Percentiles rank a stretch among this genome's conserved stretches.
Evolutionary conservation across 2,329 filamentous ascomycete species (phyloP).

Genomic region (Tolypocladium ovalisporum): DNA sequence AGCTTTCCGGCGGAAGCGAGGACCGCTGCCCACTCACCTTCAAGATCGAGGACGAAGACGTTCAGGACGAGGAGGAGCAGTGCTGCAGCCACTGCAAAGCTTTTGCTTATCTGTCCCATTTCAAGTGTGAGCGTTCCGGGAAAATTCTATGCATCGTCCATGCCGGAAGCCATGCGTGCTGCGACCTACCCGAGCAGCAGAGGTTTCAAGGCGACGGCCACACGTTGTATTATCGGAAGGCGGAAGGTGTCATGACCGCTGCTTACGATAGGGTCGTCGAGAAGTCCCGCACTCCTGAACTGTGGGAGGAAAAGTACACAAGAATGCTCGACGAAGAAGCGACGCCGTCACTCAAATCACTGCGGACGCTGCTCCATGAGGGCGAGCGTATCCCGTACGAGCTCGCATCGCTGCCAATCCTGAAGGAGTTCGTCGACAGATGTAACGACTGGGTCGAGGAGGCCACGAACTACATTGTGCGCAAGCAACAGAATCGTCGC

Average conservation of each 20-base stretch:
- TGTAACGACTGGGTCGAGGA: constrained; percentile 98
- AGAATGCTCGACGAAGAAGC: constrained; percentile 74
- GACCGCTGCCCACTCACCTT: constrained; percentile 49
- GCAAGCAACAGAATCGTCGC: constrained; percentile 93
- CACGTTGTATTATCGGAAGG: constrained; percentile 64
- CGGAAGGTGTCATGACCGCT: constrained; percentile 55
- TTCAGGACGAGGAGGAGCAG: constrained; percentile 85
- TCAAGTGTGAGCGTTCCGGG: constrained; percentile 70
- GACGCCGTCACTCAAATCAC: constrained; percentile 72
- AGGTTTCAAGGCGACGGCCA: constrained; percentile 63
- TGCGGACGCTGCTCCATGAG: constrained; percentile 77
- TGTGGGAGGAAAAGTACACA: constrained; percentile 85
- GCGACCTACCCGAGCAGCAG: constrained; percentile 54
- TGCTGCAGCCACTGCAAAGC: constrained; percentile 91
- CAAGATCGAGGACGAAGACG: constrained; percentile 58
- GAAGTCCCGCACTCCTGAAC: constrained; percentile 74
- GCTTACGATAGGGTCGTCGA: constrained; percentile 70
- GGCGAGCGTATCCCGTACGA: constrained; percentile 94
- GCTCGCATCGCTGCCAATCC: constrained; percentile 67
- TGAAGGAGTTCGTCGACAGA: constrained; percentile 84
- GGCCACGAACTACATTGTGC: constrained; percentile 88
- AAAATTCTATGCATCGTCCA: constrained; percentile 78
- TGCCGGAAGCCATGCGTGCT: constrained; percentile 72
- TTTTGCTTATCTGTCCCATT: constrained; percentile 83
- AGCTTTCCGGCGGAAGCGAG: constrained; percentile 27